Evolutionary conservation across 2,329 filamentous ascomycete species (phyloP).

Genomic region (Botrytis medusae): DNA sequence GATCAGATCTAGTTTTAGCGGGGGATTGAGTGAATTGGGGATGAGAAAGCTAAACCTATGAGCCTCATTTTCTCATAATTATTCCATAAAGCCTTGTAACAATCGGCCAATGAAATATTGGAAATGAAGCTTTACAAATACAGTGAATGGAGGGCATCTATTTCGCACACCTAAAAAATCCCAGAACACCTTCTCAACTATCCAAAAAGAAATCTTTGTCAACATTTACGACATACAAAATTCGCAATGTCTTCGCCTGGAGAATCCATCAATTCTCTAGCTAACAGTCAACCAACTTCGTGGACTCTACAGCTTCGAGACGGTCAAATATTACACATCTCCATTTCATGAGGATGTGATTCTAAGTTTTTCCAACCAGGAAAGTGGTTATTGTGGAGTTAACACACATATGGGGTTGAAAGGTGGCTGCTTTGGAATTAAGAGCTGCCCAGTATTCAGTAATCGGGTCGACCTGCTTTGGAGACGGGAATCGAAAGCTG

Average conservation of each 20-base stretch:
- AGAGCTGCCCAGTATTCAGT: neutral
- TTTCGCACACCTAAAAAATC: neutral
- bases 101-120: neutral
- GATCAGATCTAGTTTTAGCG: neutral
- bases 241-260: neutral
- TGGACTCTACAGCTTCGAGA: neutral
- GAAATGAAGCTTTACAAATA: neutral
- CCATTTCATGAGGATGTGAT: too few species aligned
- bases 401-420: neutral
- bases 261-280: neutral
- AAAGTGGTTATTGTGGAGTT: neutral
- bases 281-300: neutral
- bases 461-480: neutral
- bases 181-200: neutral
- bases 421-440: neutral
- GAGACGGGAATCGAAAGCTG: neutral
- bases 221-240: neutral
- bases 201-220: neutral
- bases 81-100: neutral
- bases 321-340: neutral
- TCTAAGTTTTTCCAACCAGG: neutral
- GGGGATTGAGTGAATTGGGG: neutral
- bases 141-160: fast-evolving
- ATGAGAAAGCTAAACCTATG: neutral
- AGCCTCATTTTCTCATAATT: too few species aligned